These are phyloP conservation scores for Pichia sp. DNA, from an alignment of 1,139 yeast genomes.

Conservation along the genomic window DNA sequence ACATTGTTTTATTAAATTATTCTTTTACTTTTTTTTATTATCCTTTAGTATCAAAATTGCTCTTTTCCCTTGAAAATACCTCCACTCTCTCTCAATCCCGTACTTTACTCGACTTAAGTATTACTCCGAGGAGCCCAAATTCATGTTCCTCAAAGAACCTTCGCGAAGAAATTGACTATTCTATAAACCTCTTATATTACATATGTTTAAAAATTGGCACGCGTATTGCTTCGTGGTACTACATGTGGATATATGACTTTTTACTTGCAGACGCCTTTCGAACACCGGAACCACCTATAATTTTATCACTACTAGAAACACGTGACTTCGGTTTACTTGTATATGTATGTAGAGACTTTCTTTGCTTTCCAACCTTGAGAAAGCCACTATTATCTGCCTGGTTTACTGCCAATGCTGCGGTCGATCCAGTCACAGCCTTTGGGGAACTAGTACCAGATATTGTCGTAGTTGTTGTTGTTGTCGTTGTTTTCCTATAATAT, in stretches of 20 bases:
- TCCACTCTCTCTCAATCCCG: too few species aligned
- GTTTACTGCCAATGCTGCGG: background rate
- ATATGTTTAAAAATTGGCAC: too few species aligned
- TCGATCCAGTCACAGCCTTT: slow-evolving; percentile 1
- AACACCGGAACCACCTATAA: slow-evolving; percentile 27
- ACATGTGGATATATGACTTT: slow-evolving; percentile 13
- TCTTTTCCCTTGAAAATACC: background rate
- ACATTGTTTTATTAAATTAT: slow-evolving; percentile 22
- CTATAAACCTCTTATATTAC: too few species aligned
- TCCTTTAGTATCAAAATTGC: background rate
- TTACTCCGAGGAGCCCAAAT: too few species aligned
- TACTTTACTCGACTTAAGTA: too few species aligned
- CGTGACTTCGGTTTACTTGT: slow-evolving; percentile 12
- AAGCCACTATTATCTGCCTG: slow-evolving; percentile 2
- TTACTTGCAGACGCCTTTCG: slow-evolving; percentile 27
- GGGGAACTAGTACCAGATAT: slow-evolving; percentile 22
- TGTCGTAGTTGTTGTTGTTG: slow-evolving; percentile 25
- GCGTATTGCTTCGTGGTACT: too few species aligned
- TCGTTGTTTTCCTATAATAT: slow-evolving; percentile 24
- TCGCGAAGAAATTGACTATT: too few species aligned
- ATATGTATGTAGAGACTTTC: slow-evolving; percentile 18
- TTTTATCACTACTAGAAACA: slow-evolving; percentile 21
- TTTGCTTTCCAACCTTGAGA: slow-evolving; percentile 23
- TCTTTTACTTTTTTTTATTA: background rate
- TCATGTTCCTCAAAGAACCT: too few species aligned